Conservation (phyloP, 179 eudicot genomes). For the Silene coronaria region DNA sequence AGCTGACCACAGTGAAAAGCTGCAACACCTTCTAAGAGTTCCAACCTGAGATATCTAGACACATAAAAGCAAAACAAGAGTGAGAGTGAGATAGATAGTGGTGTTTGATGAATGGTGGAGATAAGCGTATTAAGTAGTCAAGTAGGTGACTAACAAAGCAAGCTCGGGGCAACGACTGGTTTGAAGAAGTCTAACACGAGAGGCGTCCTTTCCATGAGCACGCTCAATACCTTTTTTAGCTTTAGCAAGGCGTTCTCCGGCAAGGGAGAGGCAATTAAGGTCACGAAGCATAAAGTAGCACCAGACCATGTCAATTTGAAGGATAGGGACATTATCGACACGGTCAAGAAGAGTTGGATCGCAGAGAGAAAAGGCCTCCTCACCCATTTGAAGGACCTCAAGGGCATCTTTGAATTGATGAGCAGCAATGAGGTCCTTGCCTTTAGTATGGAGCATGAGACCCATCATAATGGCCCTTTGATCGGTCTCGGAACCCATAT, state of each 20-base stretch:
- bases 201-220: constrained; percentile 78
- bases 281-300: constrained; percentile 96
- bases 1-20: constrained; percentile 73
- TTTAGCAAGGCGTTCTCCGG: constrained; percentile 75
- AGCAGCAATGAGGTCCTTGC: constrained; percentile 48
- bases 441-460: constrained; percentile 84
- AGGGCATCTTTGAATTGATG: constrained; percentile 67
- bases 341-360: constrained; percentile 60
- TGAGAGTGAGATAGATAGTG: background rate
- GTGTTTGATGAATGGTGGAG: background rate
- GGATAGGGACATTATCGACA: constrained; percentile 77
- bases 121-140: too few relatives aligned
- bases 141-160: constrained; percentile 53
- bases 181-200: constrained; percentile 72
- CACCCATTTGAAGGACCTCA: constrained; percentile 86
- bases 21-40: constrained; percentile 83
- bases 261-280: constrained; percentile 70
- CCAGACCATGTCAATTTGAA: constrained; percentile 95
- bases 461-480: constrained; percentile 95
- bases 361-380: constrained; percentile 88
- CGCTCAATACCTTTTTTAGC: constrained; percentile 80
- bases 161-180: constrained; percentile 64
- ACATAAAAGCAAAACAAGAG: background rate
- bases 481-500: constrained; percentile 79
- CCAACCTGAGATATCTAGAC: constrained; percentile 76